Base-by-base conservation (phyloP, 345 rosid species). In the Eucalyptus fibrosa region DNA sequence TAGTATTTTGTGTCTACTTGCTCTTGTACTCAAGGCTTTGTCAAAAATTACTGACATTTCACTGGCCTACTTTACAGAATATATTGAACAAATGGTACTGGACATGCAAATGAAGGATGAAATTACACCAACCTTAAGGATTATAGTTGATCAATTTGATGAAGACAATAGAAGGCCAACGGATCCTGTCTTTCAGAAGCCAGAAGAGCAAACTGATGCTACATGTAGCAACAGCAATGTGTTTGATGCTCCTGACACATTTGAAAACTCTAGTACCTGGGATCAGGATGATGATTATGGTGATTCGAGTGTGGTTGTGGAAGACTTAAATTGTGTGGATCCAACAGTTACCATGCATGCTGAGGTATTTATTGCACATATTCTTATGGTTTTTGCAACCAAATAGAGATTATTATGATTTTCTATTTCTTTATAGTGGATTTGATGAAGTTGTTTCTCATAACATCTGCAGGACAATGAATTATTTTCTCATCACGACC, bases 41-140 rank as follows among this genome's bases (percentile, higher is more conserved):
- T 90, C 28, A 45, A 87, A 56, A 50, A 21, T 77, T 40, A 88
- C 40, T 88, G 12, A 69, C 72, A 28, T 80, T 51, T 91, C 32
- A 88, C 87, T 37, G 59, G 90, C 91, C n/a, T 88, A 60, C 91
- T 90, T 92, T 5, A 50, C 91, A 97, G 99, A 98, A 89, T 92
- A 87, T 86, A 88, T 95, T 93, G 97, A 97, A 92, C 93, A 93
- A 89, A 95, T 97, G 98, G 92, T 94, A 82, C 86, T 86, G 89
- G 94, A 93, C 87, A 92, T 98, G 95, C 95, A 53, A 94, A 91
- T 30, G 85, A 95, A 92, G 90, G 91, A 93, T 92, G 99, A 96
- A 87, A 97, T 97, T 92, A 94, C 97, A 86, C 99, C 99, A 82
- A 93, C 98, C 83, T 94, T 96, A 67, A 87, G 89, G 89, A 65